These are phyloP conservation scores for Chrysoporthe austroafricana DNA, from an alignment of 2,329 filamentous ascomycete species.

Conservation along the genomic window DNA sequence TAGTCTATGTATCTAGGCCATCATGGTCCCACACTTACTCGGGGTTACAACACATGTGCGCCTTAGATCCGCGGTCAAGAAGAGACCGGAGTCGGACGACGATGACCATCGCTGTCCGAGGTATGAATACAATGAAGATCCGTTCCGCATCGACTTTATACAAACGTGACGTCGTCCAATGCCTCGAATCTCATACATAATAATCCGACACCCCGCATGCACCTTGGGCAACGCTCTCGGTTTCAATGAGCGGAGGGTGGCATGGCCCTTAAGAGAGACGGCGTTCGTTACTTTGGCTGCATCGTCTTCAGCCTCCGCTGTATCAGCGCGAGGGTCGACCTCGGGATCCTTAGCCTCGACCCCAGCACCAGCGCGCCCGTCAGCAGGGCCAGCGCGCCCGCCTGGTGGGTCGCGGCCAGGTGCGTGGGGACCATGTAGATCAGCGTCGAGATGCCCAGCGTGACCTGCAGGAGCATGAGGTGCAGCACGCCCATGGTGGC, in stretches of 20 bases:
- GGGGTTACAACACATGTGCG: neutral
- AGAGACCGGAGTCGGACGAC: neutral
- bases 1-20: neutral
- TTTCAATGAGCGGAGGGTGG: neutral
- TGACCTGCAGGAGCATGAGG: conserved; percentile 79
- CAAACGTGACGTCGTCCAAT: no score
- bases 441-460: conserved; percentile 85
- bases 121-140: conserved; percentile 8
- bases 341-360: conserved; percentile 76
- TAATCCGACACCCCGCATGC: conserved; percentile 20
- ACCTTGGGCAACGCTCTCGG: no score
- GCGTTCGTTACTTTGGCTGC: conserved; percentile 5
- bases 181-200: conserved; percentile 16
- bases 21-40: neutral
- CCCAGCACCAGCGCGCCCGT: conserved; percentile 82
- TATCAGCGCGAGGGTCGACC: conserved; percentile 63
- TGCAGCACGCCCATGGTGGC: conserved; percentile 81
- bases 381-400: conserved; percentile 82
- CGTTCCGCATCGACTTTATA: neutral
- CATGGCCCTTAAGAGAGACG: no score
- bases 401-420: conserved; percentile 89
- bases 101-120: neutral
- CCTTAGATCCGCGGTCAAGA: no score
- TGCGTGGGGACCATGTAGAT: conserved; percentile 92
- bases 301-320: conserved; percentile 48